phyloP scores from a whole-genome alignment of 257 asterid genomes.

The Solanum bukasovii region DNA sequence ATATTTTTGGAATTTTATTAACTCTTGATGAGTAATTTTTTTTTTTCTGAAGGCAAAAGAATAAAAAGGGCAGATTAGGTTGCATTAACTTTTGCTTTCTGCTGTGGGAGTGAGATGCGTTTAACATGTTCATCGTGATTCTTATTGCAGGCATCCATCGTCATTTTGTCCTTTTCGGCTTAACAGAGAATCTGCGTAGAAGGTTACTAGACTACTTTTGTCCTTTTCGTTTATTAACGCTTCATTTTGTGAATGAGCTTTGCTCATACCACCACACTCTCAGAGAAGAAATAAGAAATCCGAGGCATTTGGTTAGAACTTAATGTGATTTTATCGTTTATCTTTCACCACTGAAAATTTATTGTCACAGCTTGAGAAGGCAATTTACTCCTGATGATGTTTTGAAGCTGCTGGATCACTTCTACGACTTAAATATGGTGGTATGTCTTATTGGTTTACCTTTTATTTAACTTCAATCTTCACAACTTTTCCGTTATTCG shows the following conservation, averaged over 20 bases:
- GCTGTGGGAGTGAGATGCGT: not conserved
- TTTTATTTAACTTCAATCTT: too few species aligned
- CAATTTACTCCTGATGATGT: too few species aligned
- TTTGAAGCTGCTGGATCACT: too few species aligned
- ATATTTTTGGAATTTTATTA: too few species aligned
- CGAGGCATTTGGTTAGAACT: not conserved
- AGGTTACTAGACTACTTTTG: slow-evolving; percentile 36
- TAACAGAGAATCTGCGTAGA: slow-evolving; percentile 27
- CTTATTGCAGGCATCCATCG: slow-evolving; percentile 69
- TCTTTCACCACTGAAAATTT: too few species aligned
- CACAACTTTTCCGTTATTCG: too few species aligned
- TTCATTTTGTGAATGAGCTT: not conserved
- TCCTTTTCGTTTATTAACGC: not conserved
- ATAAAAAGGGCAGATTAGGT: too few species aligned
- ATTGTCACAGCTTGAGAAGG: too few species aligned
- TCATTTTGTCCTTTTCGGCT: slow-evolving; percentile 36
- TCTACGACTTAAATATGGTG: too few species aligned
- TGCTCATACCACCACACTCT: not conserved
- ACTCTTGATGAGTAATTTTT: not conserved
- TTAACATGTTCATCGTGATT: not conserved
- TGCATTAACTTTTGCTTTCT: not conserved
- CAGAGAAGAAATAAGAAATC: not conserved
- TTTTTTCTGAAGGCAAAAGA: too few species aligned
- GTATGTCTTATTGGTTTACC: too few species aligned
- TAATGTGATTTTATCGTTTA: not conserved